Evolutionary conservation across 441 rosid genomes (phyloP).

Genomic region (Erodium chrysanthum): DNA sequence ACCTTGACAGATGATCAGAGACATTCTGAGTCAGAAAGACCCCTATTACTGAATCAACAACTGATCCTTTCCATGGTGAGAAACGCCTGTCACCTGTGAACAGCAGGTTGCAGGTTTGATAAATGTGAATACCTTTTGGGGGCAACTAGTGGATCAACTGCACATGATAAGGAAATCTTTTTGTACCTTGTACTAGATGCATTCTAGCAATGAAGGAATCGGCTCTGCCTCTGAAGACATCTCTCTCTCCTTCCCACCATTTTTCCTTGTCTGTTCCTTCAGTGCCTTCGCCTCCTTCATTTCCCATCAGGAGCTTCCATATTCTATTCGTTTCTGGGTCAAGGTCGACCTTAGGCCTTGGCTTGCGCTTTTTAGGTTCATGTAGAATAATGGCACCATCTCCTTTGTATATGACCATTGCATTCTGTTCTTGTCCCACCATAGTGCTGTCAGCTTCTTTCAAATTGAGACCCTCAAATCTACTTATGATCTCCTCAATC

Average conservation of each 20-base stretch:
- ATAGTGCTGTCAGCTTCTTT: conserved; percentile 21
- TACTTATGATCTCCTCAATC: conserved; percentile 40
- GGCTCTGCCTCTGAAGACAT: conserved; percentile 66
- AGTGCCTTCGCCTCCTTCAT: conserved; percentile 41
- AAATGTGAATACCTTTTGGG: neutral
- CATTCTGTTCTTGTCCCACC: conserved; percentile 34
- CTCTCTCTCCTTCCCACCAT: conserved; percentile 90
- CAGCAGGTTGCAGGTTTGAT: conserved; percentile 16
- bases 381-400: conserved; percentile 53
- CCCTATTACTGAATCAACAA: conserved; percentile 92
- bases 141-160: conserved; percentile 12
- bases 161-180: conserved; percentile 14
- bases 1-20: conserved; percentile 98
- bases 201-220: conserved; percentile 88
- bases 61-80: conserved; percentile 97
- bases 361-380: conserved; percentile 42
- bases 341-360: conserved; percentile 83
- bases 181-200: conserved; percentile 94
- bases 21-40: conserved; percentile 98
- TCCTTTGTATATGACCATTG: conserved; percentile 45
- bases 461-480: conserved; percentile 40
- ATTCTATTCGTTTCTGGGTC: conserved; percentile 76
- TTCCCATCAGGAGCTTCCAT: conserved; percentile 86
- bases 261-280: conserved; percentile 42
- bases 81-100: conserved; percentile 92